phyloP scores from a whole-genome alignment of 805 yeast genomes.

The Ogataea paraovalis region DNA sequence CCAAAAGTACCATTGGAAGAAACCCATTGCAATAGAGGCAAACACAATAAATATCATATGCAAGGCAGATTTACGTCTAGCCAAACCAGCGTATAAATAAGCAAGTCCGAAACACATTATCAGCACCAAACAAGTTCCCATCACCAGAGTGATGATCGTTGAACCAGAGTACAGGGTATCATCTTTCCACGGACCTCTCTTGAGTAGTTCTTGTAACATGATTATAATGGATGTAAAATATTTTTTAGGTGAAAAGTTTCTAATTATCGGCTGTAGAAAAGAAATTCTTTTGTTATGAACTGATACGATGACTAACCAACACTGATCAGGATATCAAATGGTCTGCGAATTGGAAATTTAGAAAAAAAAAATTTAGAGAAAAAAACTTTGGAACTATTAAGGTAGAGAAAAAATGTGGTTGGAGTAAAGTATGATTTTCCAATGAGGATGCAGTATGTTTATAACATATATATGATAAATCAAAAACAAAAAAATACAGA shows the following conservation, averaged over 20 bases:
- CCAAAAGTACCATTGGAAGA: conserved; percentile 96
- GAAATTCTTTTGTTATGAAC: too few relatives aligned
- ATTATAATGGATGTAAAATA: not conserved
- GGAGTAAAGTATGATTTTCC: too few relatives aligned
- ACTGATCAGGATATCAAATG: too few relatives aligned
- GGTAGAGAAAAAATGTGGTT: too few relatives aligned
- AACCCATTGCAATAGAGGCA: conserved; percentile 58
- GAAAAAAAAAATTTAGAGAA: too few relatives aligned
- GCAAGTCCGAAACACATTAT: conserved; percentile 96
- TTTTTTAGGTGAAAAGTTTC: not conserved
- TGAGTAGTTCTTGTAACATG: conserved; percentile 8
- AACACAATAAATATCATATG: conserved; percentile 80
- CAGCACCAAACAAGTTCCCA: conserved; percentile 70
- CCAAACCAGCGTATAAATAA: conserved; percentile 85
- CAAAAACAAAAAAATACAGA: too few relatives aligned
- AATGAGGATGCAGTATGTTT: not conserved
- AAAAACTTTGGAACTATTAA: too few relatives aligned
- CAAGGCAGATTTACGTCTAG: conserved; percentile 84
- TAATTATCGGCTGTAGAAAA: too few relatives aligned
- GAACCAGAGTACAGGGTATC: conserved; percentile 39
- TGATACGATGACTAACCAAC: too few relatives aligned
- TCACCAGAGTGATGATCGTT: conserved; percentile 46
- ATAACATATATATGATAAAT: not conserved
- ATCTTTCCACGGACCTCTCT: conserved; percentile 25
- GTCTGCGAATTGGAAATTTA: too few relatives aligned